Conservation (phyloP, 2,329 filamentous ascomycete genomes). For the Clonostachys rhizophaga region DNA sequence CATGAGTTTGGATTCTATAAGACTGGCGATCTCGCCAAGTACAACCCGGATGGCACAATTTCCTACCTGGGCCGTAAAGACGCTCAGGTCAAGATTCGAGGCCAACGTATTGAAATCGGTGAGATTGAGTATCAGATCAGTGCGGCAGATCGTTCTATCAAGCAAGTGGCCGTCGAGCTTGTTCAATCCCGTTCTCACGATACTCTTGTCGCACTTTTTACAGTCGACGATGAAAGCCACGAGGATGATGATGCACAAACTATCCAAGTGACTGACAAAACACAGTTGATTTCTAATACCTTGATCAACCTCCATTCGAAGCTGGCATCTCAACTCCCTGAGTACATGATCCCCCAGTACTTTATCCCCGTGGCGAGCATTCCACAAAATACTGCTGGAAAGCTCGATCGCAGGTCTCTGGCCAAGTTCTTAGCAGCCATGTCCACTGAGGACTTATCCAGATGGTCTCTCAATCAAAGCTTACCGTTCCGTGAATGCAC, state of each 20-base stretch:
- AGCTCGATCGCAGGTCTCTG: background rate
- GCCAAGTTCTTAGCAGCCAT: too few species aligned
- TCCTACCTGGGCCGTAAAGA: conserved; percentile 47
- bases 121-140: conserved; percentile 5
- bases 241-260: background rate
- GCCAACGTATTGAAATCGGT: conserved; percentile 47
- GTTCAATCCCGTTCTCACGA: background rate
- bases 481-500: too few species aligned
- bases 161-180: conserved; percentile 24
- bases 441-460: too few species aligned
- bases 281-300: background rate
- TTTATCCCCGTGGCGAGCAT: conserved; percentile 2
- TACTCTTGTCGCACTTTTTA: background rate
- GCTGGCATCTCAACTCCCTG: background rate
- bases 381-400: background rate
- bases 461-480: too few species aligned
- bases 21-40: conserved; percentile 40
- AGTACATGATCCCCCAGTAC: conserved; percentile 6
- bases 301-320: background rate
- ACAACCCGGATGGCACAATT: conserved; percentile 31
- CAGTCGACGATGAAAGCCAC: background rate
- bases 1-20: conserved; percentile 26
- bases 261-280: conserved; percentile 1
- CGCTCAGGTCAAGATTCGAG: conserved; percentile 52
- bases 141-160: background rate